Conservation (phyloP, 306 rosid genomes). For the Acacia acuminata region DNA sequence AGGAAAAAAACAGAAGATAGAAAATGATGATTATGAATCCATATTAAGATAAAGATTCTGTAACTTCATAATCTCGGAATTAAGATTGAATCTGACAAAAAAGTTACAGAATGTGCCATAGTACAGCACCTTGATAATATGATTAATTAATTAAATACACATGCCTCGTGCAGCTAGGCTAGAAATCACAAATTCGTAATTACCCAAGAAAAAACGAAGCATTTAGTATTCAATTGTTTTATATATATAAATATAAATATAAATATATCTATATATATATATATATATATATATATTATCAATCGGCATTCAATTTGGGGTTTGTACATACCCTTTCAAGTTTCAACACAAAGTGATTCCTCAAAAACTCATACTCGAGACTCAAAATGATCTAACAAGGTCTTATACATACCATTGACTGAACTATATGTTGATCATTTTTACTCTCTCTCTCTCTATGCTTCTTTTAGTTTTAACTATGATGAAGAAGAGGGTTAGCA, state of each 20-base stretch:
- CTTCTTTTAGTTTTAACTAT: neutral
- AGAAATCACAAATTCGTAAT: neutral
- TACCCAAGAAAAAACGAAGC: neutral
- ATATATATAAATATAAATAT: too few species aligned
- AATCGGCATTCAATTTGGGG: too few species aligned
- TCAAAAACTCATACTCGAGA: too few species aligned
- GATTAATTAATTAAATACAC: neutral
- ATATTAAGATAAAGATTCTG: neutral
- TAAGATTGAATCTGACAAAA: neutral
- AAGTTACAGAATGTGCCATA: neutral
- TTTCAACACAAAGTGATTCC: too few species aligned
- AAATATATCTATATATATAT: too few species aligned
- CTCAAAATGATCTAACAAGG: fast-evolving
- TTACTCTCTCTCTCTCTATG: too few species aligned
- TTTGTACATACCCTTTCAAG: too few species aligned
- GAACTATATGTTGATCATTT: too few species aligned
- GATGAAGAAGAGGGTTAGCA: neutral
- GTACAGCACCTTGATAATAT: neutral
- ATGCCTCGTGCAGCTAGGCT: neutral
- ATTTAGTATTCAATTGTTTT: too few species aligned
- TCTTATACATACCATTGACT: too few species aligned
- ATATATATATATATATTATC: too few species aligned
- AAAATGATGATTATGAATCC: neutral
- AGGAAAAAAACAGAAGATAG: neutral
- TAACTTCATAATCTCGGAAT: slow-evolving; percentile 8